Conservation (phyloP, 768 basidiomycete species). For the Auricularia cornea region DNA sequence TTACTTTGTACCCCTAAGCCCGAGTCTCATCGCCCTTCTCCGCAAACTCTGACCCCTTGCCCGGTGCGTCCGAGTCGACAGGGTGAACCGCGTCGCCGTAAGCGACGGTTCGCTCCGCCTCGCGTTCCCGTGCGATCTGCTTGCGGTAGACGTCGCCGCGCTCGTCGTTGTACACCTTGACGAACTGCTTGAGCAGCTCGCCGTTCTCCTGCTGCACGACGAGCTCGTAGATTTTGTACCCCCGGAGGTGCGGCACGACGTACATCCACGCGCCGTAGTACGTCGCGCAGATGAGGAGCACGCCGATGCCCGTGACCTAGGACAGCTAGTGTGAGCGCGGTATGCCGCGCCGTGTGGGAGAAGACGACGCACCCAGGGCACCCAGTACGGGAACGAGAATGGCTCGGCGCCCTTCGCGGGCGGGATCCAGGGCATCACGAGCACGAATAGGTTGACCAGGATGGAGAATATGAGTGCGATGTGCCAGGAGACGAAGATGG, state of each 20-base stretch:
- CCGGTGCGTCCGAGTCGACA: too few relatives aligned
- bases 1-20: too few relatives aligned
- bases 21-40: too few relatives aligned
- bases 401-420: conserved; percentile 23
- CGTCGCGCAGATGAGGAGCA: conserved; percentile 17
- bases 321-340: background rate
- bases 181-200: conserved; percentile 1
- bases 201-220: conserved; percentile 12
- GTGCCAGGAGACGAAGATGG: conserved; percentile 15
- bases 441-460: conserved; percentile 16
- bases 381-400: conserved; percentile 11
- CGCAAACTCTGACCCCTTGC: too few relatives aligned
- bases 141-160: background rate
- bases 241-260: conserved; percentile 34
- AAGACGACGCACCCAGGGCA: conserved; percentile 15
- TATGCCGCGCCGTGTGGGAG: background rate
- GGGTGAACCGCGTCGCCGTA: too few relatives aligned
- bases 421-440: conserved; percentile 29
- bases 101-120: background rate
- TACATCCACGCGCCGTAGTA: conserved; percentile 35
- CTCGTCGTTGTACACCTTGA: background rate
- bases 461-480: conserved; percentile 15
- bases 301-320: conserved; percentile 13
- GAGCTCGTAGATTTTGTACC: conserved; percentile 36
- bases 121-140: background rate